Evolutionary conservation across 805 yeast species (phyloP).

Genomic region (Alloascoidea hylecoeti): DNA sequence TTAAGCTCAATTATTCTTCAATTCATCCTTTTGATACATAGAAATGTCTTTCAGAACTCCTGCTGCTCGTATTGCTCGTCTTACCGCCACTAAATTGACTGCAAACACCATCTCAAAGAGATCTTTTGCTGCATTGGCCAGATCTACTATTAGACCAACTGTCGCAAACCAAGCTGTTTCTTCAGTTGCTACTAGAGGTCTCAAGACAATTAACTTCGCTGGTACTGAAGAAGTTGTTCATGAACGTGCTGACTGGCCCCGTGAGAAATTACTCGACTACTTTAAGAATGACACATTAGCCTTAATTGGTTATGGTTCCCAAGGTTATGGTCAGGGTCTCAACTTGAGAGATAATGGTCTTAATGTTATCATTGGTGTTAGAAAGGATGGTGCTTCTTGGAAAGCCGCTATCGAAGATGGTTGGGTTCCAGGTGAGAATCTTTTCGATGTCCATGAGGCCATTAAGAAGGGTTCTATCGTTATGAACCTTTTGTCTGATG

Average conservation of each 20-base stretch:
- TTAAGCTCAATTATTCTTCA: conserved; percentile 2
- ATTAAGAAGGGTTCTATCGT: conserved; percentile 81
- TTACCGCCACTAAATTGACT: conserved; percentile 24
- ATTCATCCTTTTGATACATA: conserved; percentile 1
- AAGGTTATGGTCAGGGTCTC: conserved; percentile 99
- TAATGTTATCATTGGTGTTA: conserved; percentile 95
- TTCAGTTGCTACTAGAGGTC: conserved; percentile 66
- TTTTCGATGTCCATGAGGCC: conserved; percentile 92
- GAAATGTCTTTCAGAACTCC: conserved; percentile 28
- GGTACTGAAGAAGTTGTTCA: conserved; percentile 92
- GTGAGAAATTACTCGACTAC: conserved; percentile 88
- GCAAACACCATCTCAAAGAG: conserved; percentile 33
- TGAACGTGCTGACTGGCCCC: conserved; percentile 99
- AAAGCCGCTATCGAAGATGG: conserved; percentile 99
- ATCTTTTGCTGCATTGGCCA: conserved; percentile 37
- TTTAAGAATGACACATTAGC: conserved; percentile 98
- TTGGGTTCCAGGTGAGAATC: conserved; percentile 99
- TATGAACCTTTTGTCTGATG: conserved; percentile 97
- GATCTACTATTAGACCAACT: conserved; percentile 24
- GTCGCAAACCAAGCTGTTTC: conserved; percentile 25
- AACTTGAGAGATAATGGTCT: conserved; percentile 98
- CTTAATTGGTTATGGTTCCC: conserved; percentile 98
- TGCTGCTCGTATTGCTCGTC: conserved; percentile 33
- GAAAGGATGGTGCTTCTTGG: conserved; percentile 99
- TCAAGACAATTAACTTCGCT: conserved; percentile 93